Evolutionary conservation across 331 rosid genomes (phyloP).

Genomic region (Telfairia occidentalis): DNA sequence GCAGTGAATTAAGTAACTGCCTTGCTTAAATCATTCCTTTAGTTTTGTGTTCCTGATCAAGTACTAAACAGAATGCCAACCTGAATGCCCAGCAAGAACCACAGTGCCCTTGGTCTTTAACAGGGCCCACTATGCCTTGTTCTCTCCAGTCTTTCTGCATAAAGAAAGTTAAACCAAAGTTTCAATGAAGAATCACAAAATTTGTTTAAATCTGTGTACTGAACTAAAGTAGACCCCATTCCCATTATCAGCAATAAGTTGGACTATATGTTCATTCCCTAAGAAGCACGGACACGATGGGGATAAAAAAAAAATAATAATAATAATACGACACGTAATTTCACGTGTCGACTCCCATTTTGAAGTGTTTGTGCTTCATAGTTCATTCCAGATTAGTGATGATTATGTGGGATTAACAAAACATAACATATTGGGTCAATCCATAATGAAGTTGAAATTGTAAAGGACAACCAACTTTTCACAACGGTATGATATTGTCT

Average conservation of each 20-base stretch:
- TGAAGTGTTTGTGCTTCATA: too few species aligned
- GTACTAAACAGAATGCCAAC: conserved; percentile 20
- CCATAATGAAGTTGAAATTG: too few species aligned
- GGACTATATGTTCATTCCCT: too few species aligned
- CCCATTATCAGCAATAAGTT: too few species aligned
- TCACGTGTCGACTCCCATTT: background rate
- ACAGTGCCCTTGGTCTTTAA: conserved; percentile 71
- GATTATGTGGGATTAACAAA: too few species aligned
- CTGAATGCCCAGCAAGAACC: conserved; percentile 99
- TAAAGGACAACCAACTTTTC: too few species aligned
- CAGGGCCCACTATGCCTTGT: conserved; percentile 53
- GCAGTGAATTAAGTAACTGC: too few species aligned
- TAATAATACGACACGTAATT: background rate
- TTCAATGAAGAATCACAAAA: background rate
- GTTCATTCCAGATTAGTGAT: too few species aligned
- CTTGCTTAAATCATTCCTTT: too few species aligned
- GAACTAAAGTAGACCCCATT: background rate
- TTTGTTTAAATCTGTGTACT: background rate
- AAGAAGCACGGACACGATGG: background rate
- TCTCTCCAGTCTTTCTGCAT: conserved; percentile 80
- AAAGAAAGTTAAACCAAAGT: background rate
- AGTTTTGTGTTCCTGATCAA: background rate
- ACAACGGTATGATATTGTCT: too few species aligned
- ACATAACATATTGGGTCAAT: too few species aligned
- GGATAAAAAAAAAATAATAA: background rate